A percentile compares a stretch with the other conserved stretches of the same genome.
phyloP scores from a whole-genome alignment of 257 asterid species.

The Solanum piurae region DNA sequence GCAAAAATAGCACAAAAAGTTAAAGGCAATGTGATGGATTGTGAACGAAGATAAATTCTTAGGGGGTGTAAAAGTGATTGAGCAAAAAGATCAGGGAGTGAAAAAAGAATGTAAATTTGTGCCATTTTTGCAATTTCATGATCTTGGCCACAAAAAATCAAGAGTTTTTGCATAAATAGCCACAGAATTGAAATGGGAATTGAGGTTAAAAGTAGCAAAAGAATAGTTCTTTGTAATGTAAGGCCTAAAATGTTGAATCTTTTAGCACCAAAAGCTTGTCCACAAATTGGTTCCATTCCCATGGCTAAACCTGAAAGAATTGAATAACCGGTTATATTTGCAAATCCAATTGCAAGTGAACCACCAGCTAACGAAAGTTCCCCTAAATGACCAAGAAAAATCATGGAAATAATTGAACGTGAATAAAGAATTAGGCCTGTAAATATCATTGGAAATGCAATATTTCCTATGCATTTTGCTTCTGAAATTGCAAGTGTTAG shows the following conservation, averaged over 20 bases:
- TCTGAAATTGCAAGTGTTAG: conserved; percentile 9
- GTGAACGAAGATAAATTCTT: conserved; percentile 25
- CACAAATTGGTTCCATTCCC: conserved; percentile 45
- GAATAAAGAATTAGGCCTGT: conserved; percentile 26
- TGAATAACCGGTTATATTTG: conserved; percentile 33
- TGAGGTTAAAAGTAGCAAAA: conserved; percentile 16
- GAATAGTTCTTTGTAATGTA: conserved; percentile 18
- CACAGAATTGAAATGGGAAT: conserved; percentile 24
- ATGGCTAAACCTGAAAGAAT: conserved; percentile 27
- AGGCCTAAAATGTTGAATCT: conserved; percentile 20
- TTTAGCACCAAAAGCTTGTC: conserved; percentile 30
- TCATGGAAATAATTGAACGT: conserved; percentile 31
- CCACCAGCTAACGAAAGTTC: conserved; percentile 31
- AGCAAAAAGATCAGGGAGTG: conserved; percentile 24
- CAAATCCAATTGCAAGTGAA: conserved; percentile 27
- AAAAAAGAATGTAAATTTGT: conserved; percentile 16
- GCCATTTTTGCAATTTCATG: conserved; percentile 17
- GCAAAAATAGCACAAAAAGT: conserved; percentile 25
- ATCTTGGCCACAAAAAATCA: conserved; percentile 25
- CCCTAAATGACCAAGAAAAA: conserved; percentile 31
- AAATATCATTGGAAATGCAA: conserved; percentile 28
- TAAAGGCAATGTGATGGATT: conserved; percentile 27
- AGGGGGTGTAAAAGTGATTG: conserved; percentile 27
- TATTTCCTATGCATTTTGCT: conserved; percentile 20
- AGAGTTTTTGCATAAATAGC: conserved; percentile 21